Base-by-base conservation (phyloP, 768 basidiomycete genomes). In the Amylocystis lapponica region DNA sequence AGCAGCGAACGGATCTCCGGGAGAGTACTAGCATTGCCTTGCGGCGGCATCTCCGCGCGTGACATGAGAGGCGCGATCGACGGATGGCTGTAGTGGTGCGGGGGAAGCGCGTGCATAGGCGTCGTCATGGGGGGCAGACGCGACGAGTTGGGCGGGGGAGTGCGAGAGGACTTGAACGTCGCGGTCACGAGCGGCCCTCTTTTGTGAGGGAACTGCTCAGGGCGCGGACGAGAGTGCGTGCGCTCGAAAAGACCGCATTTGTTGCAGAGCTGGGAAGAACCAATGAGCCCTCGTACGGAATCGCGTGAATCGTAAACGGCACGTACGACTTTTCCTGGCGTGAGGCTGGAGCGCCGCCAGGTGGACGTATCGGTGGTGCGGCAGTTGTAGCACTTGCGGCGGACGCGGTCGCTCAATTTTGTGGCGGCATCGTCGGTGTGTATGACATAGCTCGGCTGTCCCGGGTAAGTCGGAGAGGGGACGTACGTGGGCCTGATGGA, bases 351-450 rank as follows among this genome's bases (percentile, higher is more conserved):
- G 47, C 86, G 65, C 27, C 86, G 65, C 86, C 86, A 89, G 20
- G 86, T 88, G 38, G 81, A 82, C 25, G 87, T 88, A 50, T 89
- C 86, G 12, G 86, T 87, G 20, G 86, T 88, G 59, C 82, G 81
- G 62, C 86, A 89, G 59, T 89, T 89, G 74, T 83, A 88, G 62
- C 86, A 89, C 36, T 85, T 68, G 27, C 86, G 65, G 21, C 86
- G 73, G 37, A 89, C 81, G 30, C 84, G 73, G 57, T 87, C 83
- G 56, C 78, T 82, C 43, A 88, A 69, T 64, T 89, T 89, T 1
- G 85, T 87, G 1, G 84, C 75, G 0, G 86, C 86, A 51, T 89
- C 86, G 60, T 86, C 83, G 1, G 86, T 88, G 63, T 81, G 67
- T 23, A 70, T 63, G 45, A 74, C 64, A 34, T 65, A 47, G 38